phyloP scores from a whole-genome alignment of 179 eudicot genomes.

The Beta corolliflora region DNA sequence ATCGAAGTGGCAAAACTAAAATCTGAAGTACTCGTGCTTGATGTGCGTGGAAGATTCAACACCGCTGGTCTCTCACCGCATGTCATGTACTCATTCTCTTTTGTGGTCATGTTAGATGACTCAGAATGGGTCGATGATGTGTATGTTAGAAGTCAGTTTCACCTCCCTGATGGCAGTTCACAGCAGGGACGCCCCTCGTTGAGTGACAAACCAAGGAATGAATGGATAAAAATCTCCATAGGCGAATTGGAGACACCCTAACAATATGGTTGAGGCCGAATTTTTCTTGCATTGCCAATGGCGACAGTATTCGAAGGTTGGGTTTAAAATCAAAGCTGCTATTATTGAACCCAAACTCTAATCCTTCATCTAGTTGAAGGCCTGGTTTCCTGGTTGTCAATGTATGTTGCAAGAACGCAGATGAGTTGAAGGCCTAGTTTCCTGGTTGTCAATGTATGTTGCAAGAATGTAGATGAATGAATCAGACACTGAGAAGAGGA shows the following conservation, averaged over 20 bases:
- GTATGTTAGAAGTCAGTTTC: neutral
- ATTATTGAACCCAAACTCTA: neutral
- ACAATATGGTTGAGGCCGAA: constrained; percentile 39
- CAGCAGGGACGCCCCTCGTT: neutral
- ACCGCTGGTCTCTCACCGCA: constrained; percentile 37
- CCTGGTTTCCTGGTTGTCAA: neutral
- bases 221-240: constrained; percentile 19
- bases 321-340: neutral
- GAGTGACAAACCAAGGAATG: neutral
- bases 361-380: neutral
- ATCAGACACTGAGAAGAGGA: neutral
- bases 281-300: constrained; percentile 33
- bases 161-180: neutral
- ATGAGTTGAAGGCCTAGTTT: too few species aligned
- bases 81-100: constrained; percentile 37
- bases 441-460: too few species aligned
- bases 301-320: neutral
- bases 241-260: constrained; percentile 42
- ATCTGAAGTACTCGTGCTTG: constrained; percentile 38
- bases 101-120: constrained; percentile 45
- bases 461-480: too few species aligned
- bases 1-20: constrained; percentile 39
- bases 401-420: neutral
- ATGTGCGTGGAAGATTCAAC: constrained; percentile 43
- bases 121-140: neutral